phyloP scores from a whole-genome alignment of 2,329 filamentous ascomycete species.

The Ophiostoma ulmi region DNA sequence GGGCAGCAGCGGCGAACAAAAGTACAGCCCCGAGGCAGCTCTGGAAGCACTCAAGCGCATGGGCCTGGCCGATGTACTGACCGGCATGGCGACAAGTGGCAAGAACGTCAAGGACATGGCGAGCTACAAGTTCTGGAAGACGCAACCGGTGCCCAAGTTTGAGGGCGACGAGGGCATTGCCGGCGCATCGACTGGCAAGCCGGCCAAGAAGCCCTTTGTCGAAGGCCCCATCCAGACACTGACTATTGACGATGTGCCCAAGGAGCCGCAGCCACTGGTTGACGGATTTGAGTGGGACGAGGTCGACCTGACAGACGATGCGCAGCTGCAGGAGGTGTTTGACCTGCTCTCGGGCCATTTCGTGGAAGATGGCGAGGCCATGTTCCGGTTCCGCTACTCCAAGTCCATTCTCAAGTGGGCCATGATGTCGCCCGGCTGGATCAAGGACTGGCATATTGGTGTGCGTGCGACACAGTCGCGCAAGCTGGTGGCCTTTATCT shows the following conservation, averaged over 20 bases:
- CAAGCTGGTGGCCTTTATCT: slow-evolving; percentile 93
- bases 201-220: slow-evolving; percentile 43
- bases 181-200: slow-evolving; percentile 36
- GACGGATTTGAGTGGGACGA: slow-evolving; percentile 92
- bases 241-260: slow-evolving; percentile 71
- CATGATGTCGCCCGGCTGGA: slow-evolving; percentile 90
- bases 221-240: slow-evolving; percentile 84
- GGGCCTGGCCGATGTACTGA: slow-evolving; percentile 67
- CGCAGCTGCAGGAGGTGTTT: slow-evolving; percentile 82
- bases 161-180: slow-evolving; percentile 41
- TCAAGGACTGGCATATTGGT: slow-evolving; percentile 89
- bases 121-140: slow-evolving; percentile 97
- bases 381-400: slow-evolving; percentile 97
- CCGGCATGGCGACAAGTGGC: slow-evolving; percentile 66
- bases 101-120: slow-evolving; percentile 97
- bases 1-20: slow-evolving; percentile 13
- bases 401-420: slow-evolving; percentile 87
- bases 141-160: slow-evolving; percentile 88
- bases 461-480: slow-evolving; percentile 77
- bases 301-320: slow-evolving; percentile 74
- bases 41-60: slow-evolving; percentile 56
- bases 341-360: slow-evolving; percentile 90
- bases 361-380: slow-evolving; percentile 93
- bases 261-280: slow-evolving; percentile 68
- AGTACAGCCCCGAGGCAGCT: slow-evolving; percentile 37